These are phyloP conservation scores for Colletotrichum tofieldiae DNA, from an alignment of 2,329 filamentous ascomycete species.

Conservation along the genomic window DNA sequence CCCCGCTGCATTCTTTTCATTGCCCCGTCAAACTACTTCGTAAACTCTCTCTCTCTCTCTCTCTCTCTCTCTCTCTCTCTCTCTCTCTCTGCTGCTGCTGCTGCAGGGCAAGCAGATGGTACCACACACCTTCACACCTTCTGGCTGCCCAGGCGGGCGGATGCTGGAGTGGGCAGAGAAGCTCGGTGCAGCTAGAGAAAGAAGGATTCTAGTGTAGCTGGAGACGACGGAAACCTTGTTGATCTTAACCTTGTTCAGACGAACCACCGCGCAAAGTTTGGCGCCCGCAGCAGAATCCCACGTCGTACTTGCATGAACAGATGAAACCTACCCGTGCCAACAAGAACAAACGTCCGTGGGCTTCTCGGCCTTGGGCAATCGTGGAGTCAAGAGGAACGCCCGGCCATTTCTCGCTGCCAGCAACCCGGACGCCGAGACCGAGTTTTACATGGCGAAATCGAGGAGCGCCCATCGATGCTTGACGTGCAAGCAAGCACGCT, in stretches of 20 bases:
- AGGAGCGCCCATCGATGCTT: neutral
- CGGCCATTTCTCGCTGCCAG: neutral
- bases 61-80: no score
- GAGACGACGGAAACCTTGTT: neutral
- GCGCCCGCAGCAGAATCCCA: neutral
- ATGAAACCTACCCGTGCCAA: neutral
- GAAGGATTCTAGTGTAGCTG: neutral
- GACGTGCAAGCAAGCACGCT: neutral
- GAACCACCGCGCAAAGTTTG: conserved; percentile 6
- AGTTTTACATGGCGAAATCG: neutral
- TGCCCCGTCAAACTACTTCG: neutral
- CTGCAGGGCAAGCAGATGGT: neutral
- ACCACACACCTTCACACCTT: neutral
- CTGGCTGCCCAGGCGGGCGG: conserved; percentile 2
- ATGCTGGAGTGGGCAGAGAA: neutral
- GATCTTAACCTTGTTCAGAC: conserved; percentile 28
- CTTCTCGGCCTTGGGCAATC: neutral
- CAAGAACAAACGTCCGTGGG: neutral
- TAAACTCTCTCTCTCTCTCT: neutral
- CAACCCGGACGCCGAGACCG: neutral
- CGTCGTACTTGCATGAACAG: neutral
- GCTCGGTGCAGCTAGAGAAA: conserved; percentile 8
- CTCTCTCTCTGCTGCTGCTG: no score
- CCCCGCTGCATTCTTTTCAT: neutral
- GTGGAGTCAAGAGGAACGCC: neutral